These are phyloP conservation scores for Amanita pallidorosea DNA, from an alignment of 768 basidiomycete genomes.

Conservation along the genomic window DNA sequence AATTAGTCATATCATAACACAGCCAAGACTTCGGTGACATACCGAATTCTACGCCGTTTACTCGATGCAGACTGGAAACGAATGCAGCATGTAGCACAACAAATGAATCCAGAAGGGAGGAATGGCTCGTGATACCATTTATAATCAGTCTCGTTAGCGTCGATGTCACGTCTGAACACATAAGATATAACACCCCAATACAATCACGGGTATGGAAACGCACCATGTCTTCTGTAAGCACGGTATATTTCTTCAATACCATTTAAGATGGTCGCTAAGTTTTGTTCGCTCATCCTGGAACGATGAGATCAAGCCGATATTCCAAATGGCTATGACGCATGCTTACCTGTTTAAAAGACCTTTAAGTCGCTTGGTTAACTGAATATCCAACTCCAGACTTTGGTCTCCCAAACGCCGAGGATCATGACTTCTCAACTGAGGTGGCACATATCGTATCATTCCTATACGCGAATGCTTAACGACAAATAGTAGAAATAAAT, in stretches of 20 bases:
- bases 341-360: constrained; percentile 78
- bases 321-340: not conserved
- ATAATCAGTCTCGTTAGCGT: constrained; percentile 69
- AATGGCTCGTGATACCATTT: constrained; percentile 69
- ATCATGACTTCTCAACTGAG: constrained; percentile 47
- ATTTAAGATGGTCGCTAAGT: constrained; percentile 64
- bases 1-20: not conserved
- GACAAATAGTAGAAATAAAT: not conserved
- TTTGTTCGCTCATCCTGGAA: constrained; percentile 80
- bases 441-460: constrained; percentile 61
- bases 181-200: not conserved
- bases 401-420: constrained; percentile 14
- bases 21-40: constrained; percentile 12
- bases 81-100: constrained; percentile 84
- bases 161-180: constrained; percentile 63
- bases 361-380: constrained; percentile 69
- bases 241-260: constrained; percentile 71
- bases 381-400: constrained; percentile 31
- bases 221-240: constrained; percentile 70
- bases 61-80: constrained; percentile 68
- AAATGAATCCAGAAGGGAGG: constrained; percentile 78
- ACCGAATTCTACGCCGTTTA: constrained; percentile 88
- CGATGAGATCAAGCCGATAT: not conserved
- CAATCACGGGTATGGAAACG: constrained; percentile 6
- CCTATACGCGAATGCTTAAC: constrained; percentile 13